Evolutionary conservation across 2,329 filamentous ascomycete species (phyloP).

Genomic region (Huntiella moniliformis): DNA sequence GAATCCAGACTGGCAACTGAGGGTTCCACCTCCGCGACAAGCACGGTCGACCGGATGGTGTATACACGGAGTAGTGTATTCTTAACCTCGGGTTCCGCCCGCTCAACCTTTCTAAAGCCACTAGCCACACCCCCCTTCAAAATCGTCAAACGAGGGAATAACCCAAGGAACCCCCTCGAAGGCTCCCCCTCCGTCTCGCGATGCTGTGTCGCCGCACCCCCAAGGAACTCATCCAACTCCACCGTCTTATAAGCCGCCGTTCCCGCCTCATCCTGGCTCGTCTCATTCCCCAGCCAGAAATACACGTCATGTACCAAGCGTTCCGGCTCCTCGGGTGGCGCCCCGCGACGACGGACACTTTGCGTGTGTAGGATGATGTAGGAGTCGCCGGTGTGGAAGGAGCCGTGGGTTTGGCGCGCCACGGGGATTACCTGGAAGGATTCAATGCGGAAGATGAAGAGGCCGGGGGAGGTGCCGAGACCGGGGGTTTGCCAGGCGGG

Average conservation of each 20-base stretch:
- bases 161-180: conserved; percentile 38
- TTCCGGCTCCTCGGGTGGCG: conserved; percentile 19
- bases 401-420: conserved; percentile 35
- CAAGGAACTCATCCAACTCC: conserved; percentile 48
- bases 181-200: conserved; percentile 42
- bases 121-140: conserved; percentile 40
- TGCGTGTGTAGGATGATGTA: conserved; percentile 46
- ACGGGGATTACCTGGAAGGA: conserved; percentile 45
- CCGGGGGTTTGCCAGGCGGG: conserved; percentile 43
- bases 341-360: conserved; percentile 22
- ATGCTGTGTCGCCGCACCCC: conserved; percentile 42
- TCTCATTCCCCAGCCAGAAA: conserved; percentile 50
- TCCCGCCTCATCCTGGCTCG: conserved; percentile 49
- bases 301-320: conserved; percentile 44
- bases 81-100: conserved; percentile 23
- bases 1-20: conserved; percentile 44
- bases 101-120: conserved; percentile 45
- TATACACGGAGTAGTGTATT: conserved; percentile 42
- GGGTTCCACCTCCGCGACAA: conserved; percentile 43
- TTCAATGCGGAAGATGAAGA: conserved; percentile 48
- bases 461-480: conserved; percentile 33
- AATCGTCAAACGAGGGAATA: conserved; percentile 44
- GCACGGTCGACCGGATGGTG: conserved; percentile 28
- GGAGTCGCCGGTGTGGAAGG: conserved; percentile 50
- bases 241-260: conserved; percentile 54